Conservation (phyloP, 495 filamentous ascomycete genomes). For the Hyaloscypha finlandica region DNA sequence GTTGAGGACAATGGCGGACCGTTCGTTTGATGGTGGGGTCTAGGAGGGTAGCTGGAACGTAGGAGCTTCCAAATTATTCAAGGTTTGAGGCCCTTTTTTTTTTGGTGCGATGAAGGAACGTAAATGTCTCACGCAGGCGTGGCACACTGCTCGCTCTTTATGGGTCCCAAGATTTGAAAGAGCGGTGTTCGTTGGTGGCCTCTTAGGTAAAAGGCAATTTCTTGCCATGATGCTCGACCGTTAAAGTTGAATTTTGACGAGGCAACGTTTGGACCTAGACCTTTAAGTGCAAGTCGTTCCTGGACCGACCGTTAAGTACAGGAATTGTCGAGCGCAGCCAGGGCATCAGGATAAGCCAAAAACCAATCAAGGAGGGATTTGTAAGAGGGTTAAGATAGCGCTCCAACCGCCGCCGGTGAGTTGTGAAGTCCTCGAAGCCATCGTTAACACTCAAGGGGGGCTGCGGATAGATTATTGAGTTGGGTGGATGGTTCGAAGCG, state of each 20-base stretch:
- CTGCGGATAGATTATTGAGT: too few species aligned
- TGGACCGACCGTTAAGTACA: not conserved
- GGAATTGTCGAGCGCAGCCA: not conserved
- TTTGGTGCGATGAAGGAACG: not conserved
- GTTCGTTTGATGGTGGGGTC: constrained; percentile 4
- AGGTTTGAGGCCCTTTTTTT: not conserved
- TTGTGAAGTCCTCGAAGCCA: constrained; percentile 5
- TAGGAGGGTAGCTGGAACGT: not conserved
- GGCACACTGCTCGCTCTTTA: not conserved
- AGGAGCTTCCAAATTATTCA: not conserved
- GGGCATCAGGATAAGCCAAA: constrained; percentile 21
- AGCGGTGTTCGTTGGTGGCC: not conserved
- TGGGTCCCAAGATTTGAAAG: not conserved
- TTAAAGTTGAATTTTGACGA: constrained; percentile 21
- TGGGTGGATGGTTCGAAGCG: too few species aligned
- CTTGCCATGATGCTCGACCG: not conserved
- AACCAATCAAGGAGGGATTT: constrained; percentile 22
- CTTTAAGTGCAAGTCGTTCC: constrained; percentile 5
- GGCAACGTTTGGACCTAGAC: not conserved
- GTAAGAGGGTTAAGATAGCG: constrained; percentile 23
- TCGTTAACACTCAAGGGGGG: not conserved
- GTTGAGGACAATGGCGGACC: too few species aligned
- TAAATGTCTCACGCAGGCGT: not conserved
- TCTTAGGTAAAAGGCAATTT: constrained; percentile 23
- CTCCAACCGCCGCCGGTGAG: not conserved